Base-by-base conservation (phyloP, 2,329 filamentous ascomycete genomes). In the Sporothrix pallida region DNA sequence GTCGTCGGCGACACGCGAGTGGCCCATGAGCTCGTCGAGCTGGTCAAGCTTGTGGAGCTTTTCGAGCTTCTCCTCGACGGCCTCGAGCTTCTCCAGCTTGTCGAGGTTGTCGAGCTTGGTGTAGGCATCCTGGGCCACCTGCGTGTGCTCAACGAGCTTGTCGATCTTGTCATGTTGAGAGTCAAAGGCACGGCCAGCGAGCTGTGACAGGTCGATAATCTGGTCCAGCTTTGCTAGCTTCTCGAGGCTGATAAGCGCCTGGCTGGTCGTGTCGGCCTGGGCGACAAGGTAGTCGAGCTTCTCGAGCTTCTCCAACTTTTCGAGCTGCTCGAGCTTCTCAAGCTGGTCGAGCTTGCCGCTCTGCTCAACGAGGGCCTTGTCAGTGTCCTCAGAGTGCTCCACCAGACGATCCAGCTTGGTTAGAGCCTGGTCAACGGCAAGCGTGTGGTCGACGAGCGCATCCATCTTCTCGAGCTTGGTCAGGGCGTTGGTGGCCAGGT, bases 381-480 rank as follows among this genome's bases (percentile, higher is more conserved):
- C 72, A 3, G 73, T 71, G 9, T 65, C 72, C 9, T 76, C 76
- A 3, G 74, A 70, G 48, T 75, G 73, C 76, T 77, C 76, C 5
- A 77, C 73, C 31, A 76, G 73, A 12, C 73, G 54, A 65, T 77
- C 75, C 6, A 76, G 63, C 46, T 77, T 76, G 12, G 65, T 67
- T 6, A 73, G 44, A 0, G 74, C 71, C 46, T 73, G 44, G 63
- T 50, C 74, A 1, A 75, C 74, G 1, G 74, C 72, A 4, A 75
- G 74, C 5, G 74, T 72, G 63, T 75, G 74, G 44, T 76, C 75
- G 8, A 73, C 72, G 69, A 98, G 95, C 80, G 94, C 89, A 78
- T 98, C 94, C 9, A 98, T 87, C 48, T 93, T 93, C 76, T 92
- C 91, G 60, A 98, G 88, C 77, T 95, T 93, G 6, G 87, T 86